Percentiles rank a stretch among this genome's conserved stretches.
Evolutionary conservation across 495 filamentous ascomycete species (phyloP).

Genomic region (Daldinia concentrica): DNA sequence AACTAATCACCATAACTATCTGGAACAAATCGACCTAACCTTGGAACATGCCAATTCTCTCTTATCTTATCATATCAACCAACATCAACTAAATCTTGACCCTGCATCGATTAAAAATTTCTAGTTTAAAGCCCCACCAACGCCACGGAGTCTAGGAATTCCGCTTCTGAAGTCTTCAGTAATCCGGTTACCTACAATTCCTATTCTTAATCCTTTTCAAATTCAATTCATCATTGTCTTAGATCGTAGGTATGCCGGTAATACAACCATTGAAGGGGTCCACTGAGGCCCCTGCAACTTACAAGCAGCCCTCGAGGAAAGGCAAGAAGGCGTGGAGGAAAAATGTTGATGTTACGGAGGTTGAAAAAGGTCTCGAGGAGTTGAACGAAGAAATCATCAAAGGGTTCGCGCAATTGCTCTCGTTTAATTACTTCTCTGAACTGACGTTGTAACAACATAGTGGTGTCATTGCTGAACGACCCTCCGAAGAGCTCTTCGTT

Average conservation of each 20-base stretch:
- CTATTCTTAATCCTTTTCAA: not conserved
- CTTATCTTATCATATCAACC: conserved; percentile 29
- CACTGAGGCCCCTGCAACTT: conserved; percentile 58
- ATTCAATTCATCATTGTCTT: not conserved
- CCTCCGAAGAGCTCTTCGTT: conserved; percentile 79
- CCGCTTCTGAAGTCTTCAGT: not conserved
- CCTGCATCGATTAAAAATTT: conserved; percentile 31
- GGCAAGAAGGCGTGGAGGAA: conserved; percentile 99
- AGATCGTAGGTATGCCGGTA: conserved; percentile 45
- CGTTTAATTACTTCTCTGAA: conserved; percentile 5
- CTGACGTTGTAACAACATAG: conserved; percentile 57
- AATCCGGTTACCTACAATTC: not conserved
- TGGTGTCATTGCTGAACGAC: conserved; percentile 81
- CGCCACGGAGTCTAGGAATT: conserved; percentile 7
- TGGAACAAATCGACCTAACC: not conserved
- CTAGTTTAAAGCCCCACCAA: conserved; percentile 25
- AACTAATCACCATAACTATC: conserved; percentile 15
- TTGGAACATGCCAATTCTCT: conserved; percentile 7
- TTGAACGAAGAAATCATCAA: conserved; percentile 87
- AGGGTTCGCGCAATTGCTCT: conserved; percentile 66
- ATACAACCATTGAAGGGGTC: conserved; percentile 46
- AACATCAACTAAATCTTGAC: not conserved
- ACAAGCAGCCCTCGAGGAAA: conserved; percentile 90
- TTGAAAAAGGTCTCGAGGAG: conserved; percentile 82
- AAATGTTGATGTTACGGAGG: conserved; percentile 89